Evolutionary conservation across 345 rosid species (phyloP), one percentile per base, ranked within the genome.

Genomic region (Passiflora organensis): DNA sequence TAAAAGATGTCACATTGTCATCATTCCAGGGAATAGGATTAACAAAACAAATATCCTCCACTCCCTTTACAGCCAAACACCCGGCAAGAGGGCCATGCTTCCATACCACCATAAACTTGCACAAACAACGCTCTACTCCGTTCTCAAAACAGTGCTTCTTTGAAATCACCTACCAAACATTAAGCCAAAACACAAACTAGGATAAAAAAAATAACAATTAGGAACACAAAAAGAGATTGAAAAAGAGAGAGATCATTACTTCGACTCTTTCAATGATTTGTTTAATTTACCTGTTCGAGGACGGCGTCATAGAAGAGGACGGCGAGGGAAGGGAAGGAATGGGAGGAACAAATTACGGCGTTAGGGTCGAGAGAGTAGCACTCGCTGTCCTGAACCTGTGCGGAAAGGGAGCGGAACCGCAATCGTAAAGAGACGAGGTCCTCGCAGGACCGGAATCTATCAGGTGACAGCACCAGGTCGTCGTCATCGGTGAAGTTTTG

Each of bases 371-470:
- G 59, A 16, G 45, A 20, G 38, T 10, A 13, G 56, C 85, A 80
- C 21, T 78, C 55, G 3, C 2, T 0, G 64, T 78, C 85, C 74
- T 80, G 85, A 10, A 80, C 42, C 75, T 78, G 85, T 15, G 13
- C 24, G 6, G 86, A 81, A 21, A 68, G 18, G 10, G 58, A 67
- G 32, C 77, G 71, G 34, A 81, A 65, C 53, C 83, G 69, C 2
- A 8, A 1, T 23, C n/a, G 4, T 24, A 78, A 70, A 6, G 60
- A 62, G 17, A 56, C 43, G 16, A 80, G 8, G 47, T 72, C 64
- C 22, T 49, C 55, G 20, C 36, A 6, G 21, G 52, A 23, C 12
- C 25, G 38, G 43, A 78, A 75, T 6, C 14, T 13, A 0, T n/a
- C 13, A 2, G 72, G 56, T 9, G 48, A 38, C 42, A 70, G 68